Evolutionary conservation across 1,284 basidiomycete species (phyloP).

Genomic region (Apiotrichum domesticum): DNA sequence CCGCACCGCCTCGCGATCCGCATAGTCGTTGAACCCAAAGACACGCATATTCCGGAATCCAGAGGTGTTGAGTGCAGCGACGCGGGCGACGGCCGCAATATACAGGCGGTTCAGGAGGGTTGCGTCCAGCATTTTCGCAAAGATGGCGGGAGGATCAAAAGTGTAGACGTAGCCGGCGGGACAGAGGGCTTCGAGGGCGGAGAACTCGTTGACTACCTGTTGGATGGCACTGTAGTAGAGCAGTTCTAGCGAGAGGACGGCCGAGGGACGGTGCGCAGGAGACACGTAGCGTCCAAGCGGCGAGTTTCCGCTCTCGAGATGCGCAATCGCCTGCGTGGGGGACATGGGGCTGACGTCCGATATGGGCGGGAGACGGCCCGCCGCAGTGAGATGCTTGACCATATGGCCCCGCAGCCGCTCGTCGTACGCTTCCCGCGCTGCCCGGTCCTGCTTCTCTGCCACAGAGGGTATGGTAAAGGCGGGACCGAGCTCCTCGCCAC

Average conservation of each 20-base stretch:
- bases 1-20: neutral
- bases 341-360: neutral
- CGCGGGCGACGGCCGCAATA: neutral
- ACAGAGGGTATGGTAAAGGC: neutral
- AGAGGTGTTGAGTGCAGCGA: neutral
- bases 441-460: neutral
- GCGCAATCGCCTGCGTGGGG: neutral
- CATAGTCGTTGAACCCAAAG: constrained; percentile 10
- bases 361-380: neutral
- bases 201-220: constrained; percentile 23
- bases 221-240: constrained; percentile 12
- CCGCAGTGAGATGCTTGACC: constrained; percentile 2
- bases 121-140: constrained; percentile 16
- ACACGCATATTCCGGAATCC: neutral
- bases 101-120: constrained; percentile 18
- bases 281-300: neutral
- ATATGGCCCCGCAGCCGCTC: constrained; percentile 1
- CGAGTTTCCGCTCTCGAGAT: neutral
- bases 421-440: neutral
- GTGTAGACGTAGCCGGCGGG: constrained; percentile 28
- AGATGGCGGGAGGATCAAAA: constrained; percentile 28
- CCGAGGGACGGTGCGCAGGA: too few species aligned
- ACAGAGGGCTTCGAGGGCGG: constrained; percentile 20
- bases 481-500: neutral
- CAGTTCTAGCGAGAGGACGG: constrained; percentile 21